Percentiles rank a stretch among this genome's conserved stretches.
Conservation (phyloP, 305 asterid genomes). For the Ajuga reptans region DNA sequence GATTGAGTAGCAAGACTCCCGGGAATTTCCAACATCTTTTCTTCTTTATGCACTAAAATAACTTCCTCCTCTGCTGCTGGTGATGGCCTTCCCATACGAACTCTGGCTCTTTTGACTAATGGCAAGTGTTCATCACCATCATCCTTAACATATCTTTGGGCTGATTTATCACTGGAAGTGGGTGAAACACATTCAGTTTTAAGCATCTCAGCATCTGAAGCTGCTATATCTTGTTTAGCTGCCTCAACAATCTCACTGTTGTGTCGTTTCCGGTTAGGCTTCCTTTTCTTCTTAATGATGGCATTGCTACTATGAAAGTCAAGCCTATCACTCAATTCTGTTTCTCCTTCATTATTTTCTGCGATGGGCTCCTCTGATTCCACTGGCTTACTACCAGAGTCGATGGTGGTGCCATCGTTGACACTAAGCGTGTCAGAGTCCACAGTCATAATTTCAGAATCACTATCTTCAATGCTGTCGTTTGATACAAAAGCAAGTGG, state of each 20-base stretch:
- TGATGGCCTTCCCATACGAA: slow-evolving; percentile 67
- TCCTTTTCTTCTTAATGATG: slow-evolving; percentile 67
- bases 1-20: slow-evolving; percentile 32
- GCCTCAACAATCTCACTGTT: slow-evolving; percentile 36
- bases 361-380: slow-evolving; percentile 31
- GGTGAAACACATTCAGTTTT: slow-evolving; percentile 36
- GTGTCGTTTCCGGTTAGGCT: slow-evolving; percentile 57
- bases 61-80: slow-evolving; percentile 38
- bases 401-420: slow-evolving; percentile 52
- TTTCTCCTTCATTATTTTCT: slow-evolving; percentile 41
- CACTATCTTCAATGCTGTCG: slow-evolving; percentile 52
- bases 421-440: slow-evolving; percentile 57
- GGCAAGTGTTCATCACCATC: slow-evolving; percentile 88
- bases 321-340: slow-evolving; percentile 49
- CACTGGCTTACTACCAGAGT: slow-evolving; percentile 41
- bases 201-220: slow-evolving; percentile 35
- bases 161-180: slow-evolving; percentile 37
- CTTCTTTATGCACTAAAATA: slow-evolving; percentile 38
- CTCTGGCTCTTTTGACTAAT: slow-evolving; percentile 86
- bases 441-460: slow-evolving; percentile 53
- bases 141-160: slow-evolving; percentile 43
- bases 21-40: slow-evolving; percentile 35
- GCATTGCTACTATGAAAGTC: slow-evolving; percentile 52
- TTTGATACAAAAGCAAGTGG: slow-evolving; percentile 51
- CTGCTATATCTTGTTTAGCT: slow-evolving; percentile 33